phyloP scores from a whole-genome alignment of 352 stramenopile genomes.

The Phytopythium kandeliae region DNA sequence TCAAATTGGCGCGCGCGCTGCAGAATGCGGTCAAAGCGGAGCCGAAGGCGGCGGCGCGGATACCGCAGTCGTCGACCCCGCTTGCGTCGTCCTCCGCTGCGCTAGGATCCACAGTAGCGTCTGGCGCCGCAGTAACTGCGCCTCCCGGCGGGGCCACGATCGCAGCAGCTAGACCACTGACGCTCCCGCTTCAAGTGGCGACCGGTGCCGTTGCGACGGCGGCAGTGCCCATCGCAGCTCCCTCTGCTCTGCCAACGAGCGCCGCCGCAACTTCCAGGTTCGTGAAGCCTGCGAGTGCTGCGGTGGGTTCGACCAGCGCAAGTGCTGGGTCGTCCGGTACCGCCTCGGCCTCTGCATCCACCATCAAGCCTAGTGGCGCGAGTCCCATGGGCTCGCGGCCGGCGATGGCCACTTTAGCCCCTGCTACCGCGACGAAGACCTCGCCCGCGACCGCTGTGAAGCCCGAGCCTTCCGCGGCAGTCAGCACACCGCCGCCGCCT shows the following conservation, averaged over 20 bases:
- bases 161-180: neutral
- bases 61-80: constrained; percentile 1
- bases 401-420: neutral
- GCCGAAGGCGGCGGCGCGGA: constrained; percentile 1
- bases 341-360: neutral
- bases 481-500: neutral
- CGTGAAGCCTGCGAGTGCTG: neutral
- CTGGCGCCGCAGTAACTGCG: neutral
- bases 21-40: neutral
- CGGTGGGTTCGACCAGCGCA: neutral
- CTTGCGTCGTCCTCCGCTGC: neutral
- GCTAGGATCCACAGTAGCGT: neutral
- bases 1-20: neutral
- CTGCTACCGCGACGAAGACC: neutral
- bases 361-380: constrained; percentile 1
- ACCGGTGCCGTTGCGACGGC: neutral
- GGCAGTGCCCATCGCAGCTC: neutral
- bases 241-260: neutral
- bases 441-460: constrained; percentile 14
- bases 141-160: neutral
- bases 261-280: neutral
- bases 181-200: neutral
- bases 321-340: neutral
- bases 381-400: neutral
- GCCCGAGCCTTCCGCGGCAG: constrained; percentile 16